Conservation (phyloP, 495 filamentous ascomycete genomes). For the Aspergillus homomorphus region DNA sequence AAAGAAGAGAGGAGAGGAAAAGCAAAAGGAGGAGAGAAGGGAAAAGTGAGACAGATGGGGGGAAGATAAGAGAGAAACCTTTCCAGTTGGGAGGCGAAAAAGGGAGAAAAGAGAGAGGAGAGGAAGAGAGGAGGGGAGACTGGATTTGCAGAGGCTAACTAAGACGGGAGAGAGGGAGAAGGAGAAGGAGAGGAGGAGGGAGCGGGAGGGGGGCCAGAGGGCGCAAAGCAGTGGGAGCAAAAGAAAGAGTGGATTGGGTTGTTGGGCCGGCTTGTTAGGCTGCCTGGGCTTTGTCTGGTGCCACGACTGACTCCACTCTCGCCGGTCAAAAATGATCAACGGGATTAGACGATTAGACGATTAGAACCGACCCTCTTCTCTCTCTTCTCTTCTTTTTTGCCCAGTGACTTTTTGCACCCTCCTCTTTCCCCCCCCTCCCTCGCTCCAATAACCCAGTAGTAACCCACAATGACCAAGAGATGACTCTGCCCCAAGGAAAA, state of each 20-base stretch:
- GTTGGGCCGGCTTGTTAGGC: constrained; percentile 44
- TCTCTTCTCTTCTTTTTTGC: no score
- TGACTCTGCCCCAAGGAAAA: constrained; percentile 6
- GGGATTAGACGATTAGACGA: no score
- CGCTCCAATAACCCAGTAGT: constrained; percentile 18
- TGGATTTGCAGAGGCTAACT: no score
- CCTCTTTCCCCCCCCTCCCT: neutral
- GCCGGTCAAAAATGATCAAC: no score
- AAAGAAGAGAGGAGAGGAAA: constrained; percentile 6
- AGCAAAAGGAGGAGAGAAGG: constrained; percentile 7
- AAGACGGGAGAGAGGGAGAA: constrained; percentile 22
- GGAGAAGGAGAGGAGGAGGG: constrained; percentile 1
- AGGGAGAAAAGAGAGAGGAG: constrained; percentile 18
- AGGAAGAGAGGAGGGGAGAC: constrained; percentile 8
- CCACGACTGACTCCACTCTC: constrained; percentile 40
- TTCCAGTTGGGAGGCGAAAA: neutral
- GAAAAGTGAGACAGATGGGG: constrained; percentile 15
- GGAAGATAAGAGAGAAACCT: neutral
- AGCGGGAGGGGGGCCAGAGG: constrained; percentile 2
- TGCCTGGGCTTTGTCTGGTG: constrained; percentile 36
- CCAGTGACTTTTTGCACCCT: no score
- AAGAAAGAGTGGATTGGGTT: constrained; percentile 25
- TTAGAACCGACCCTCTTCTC: constrained; percentile 1
- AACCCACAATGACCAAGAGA: constrained; percentile 11
- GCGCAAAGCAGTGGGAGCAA: constrained; percentile 5